Evolutionary conservation across 371 early-diverging fungal genomes (phyloP).

Genomic region (Syncephalastrum sp.): DNA sequence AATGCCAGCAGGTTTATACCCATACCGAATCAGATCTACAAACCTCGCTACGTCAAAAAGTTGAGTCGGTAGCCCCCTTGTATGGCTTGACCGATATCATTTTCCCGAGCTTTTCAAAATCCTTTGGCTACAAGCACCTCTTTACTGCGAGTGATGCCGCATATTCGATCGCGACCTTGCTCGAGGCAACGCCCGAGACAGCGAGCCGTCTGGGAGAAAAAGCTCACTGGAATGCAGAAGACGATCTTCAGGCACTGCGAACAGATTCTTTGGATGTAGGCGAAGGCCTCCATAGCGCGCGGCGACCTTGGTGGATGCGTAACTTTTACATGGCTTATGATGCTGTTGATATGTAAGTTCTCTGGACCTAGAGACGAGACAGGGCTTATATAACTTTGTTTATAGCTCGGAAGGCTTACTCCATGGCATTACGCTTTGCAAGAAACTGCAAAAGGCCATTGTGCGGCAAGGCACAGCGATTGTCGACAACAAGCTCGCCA

Average conservation of each 20-base stretch:
- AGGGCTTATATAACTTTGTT: neutral
- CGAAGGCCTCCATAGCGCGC: slow-evolving; percentile 22
- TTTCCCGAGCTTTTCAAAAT: slow-evolving; percentile 79
- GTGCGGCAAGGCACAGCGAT: slow-evolving; percentile 74
- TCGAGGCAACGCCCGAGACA: slow-evolving; percentile 61
- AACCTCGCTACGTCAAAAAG: slow-evolving; percentile 57
- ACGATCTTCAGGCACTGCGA: slow-evolving; percentile 29
- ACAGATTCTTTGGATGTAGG: slow-evolving; percentile 12
- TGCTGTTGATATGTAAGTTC: slow-evolving; percentile 57
- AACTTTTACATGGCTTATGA: slow-evolving; percentile 89
- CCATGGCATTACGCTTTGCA: slow-evolving; percentile 71
- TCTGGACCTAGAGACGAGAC: neutral
- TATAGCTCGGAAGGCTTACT: slow-evolving; percentile 51
- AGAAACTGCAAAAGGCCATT: slow-evolving; percentile 72
- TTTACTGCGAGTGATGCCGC: slow-evolving; percentile 84
- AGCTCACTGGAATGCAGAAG: slow-evolving; percentile 30
- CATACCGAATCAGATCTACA: slow-evolving; percentile 84
- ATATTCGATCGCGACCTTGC: slow-evolving; percentile 72
- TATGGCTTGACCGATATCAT: slow-evolving; percentile 78
- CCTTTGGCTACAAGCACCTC: slow-evolving; percentile 73
- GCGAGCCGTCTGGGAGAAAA: slow-evolving; percentile 43
- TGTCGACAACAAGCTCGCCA: slow-evolving; percentile 72
- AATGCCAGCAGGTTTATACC: slow-evolving; percentile 69
- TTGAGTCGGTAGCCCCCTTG: slow-evolving; percentile 70
- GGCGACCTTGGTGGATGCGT: slow-evolving; percentile 60